Evolutionary conservation across 2,329 filamentous ascomycete genomes (phyloP).

Genomic region (Dryadomyces quercus-mongolicae): DNA sequence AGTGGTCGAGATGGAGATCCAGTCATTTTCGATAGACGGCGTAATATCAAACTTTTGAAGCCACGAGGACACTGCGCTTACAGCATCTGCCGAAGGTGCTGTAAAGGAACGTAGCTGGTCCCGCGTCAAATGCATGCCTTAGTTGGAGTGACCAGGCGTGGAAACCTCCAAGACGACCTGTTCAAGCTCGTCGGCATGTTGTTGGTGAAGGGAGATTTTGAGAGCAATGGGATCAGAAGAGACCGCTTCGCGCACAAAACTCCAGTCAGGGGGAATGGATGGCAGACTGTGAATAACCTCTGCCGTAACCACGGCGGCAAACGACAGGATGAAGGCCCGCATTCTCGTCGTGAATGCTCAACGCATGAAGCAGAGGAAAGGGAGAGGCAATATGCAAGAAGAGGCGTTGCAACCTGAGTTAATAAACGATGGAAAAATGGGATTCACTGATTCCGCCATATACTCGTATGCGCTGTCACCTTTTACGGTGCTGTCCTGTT

Average conservation of each 20-base stretch:
- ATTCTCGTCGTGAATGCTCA: conserved; percentile 3
- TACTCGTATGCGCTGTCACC: no score
- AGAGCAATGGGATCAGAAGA: conserved; percentile 30
- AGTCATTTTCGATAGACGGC: conserved; percentile 39
- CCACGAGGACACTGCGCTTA: conserved; percentile 41
- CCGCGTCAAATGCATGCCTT: conserved; percentile 51
- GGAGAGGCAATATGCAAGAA: background rate
- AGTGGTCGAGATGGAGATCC: conserved; percentile 46
- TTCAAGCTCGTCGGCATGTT: conserved; percentile 39
- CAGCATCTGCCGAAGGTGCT: conserved; percentile 35
- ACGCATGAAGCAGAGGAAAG: background rate
- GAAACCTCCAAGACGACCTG: conserved; percentile 48
- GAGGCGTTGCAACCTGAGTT: background rate
- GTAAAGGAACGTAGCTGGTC: conserved; percentile 43
- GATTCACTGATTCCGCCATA: no score
- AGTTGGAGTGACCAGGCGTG: conserved; percentile 43
- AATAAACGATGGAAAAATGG: background rate
- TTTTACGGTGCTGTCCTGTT: background rate
- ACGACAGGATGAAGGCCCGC: conserved; percentile 14
- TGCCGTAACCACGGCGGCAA: conserved; percentile 17
- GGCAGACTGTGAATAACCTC: conserved; percentile 24
- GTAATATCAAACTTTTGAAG: conserved; percentile 35
- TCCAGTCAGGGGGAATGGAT: conserved; percentile 26
- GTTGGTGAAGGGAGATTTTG: conserved; percentile 35
- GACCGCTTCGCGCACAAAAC: conserved; percentile 19